These are phyloP conservation scores for Clonostachys rosea DNA, from an alignment of 2,329 filamentous ascomycete species.

Conservation along the genomic window DNA sequence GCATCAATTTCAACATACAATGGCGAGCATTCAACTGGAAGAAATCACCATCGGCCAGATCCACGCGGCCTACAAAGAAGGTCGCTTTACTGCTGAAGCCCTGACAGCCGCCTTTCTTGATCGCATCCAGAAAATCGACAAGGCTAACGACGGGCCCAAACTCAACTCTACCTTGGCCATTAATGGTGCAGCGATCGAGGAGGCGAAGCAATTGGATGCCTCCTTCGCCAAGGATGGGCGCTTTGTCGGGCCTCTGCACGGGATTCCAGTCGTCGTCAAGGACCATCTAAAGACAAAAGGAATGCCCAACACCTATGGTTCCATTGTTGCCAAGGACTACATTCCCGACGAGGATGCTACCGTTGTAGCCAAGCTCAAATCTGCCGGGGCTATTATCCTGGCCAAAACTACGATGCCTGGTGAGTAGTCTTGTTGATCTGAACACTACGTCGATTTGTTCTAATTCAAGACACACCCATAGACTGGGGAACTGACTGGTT, in stretches of 20 bases:
- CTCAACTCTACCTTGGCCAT: not conserved
- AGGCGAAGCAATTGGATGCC: not conserved
- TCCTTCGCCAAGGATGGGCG: not conserved
- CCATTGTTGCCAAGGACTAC: not conserved
- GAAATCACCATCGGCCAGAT: not conserved
- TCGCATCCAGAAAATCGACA: not conserved
- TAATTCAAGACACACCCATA: not conserved
- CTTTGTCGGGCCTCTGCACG: not conserved
- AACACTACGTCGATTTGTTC: too few relatives aligned
- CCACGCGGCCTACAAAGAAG: not conserved
- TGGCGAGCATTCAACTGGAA: too few relatives aligned
- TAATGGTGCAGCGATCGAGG: not conserved
- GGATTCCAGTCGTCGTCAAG: constrained; percentile 5
- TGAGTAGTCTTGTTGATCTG: too few relatives aligned
- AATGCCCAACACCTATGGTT: constrained; percentile 2
- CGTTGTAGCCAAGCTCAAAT: constrained; percentile 1
- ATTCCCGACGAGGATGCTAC: constrained; percentile 2
- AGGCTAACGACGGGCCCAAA: not conserved
- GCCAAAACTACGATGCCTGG: constrained; percentile 3
- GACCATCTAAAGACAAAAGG: constrained; percentile 3
- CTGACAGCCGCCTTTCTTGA: not conserved
- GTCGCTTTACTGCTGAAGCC: not conserved
- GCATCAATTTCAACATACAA: too few relatives aligned
- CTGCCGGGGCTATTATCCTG: constrained; percentile 3
- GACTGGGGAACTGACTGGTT: constrained; percentile 5